Conservation (phyloP, 2,329 filamentous ascomycete species). For the Exophiala dermatitidis region DNA sequence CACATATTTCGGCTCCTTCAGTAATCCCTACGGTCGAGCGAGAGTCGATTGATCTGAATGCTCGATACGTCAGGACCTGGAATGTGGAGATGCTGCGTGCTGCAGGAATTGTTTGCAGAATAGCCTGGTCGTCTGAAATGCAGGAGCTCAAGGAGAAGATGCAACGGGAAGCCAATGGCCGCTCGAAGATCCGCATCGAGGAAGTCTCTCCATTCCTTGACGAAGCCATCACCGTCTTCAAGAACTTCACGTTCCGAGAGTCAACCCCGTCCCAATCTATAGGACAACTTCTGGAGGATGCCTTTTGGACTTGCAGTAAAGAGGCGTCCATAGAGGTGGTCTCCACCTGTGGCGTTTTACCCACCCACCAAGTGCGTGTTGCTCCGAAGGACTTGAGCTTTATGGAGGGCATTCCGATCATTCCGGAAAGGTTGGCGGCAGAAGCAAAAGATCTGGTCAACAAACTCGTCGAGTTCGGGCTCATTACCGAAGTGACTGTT, state of each 20-base stretch:
- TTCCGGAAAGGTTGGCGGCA: conserved; percentile 68
- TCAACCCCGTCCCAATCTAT: conserved; percentile 83
- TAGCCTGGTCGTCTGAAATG: conserved; percentile 88
- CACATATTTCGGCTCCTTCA: conserved; percentile 91
- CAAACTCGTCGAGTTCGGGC: conserved; percentile 73
- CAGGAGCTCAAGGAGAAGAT: conserved; percentile 60
- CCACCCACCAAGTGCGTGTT: conserved; percentile 75
- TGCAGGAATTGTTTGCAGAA: conserved; percentile 79
- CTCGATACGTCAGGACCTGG: conserved; percentile 89
- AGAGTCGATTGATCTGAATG: conserved; percentile 94
- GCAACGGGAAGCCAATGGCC: conserved; percentile 37
- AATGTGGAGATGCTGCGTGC: conserved; percentile 88
- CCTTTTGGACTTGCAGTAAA: conserved; percentile 88
- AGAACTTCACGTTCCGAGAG: conserved; percentile 80
- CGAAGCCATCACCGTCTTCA: conserved; percentile 72
- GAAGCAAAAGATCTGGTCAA: conserved; percentile 64
- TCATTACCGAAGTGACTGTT: conserved; percentile 81
- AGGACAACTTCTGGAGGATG: conserved; percentile 81
- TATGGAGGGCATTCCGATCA: conserved; percentile 77
- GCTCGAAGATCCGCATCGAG: conserved; percentile 52
- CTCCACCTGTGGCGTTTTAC: conserved; percentile 77
- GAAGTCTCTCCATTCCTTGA: conserved; percentile 63
- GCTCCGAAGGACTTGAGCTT: conserved; percentile 66
- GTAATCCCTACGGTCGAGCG: conserved; percentile 96
- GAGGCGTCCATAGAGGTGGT: conserved; percentile 78